Evolutionary conservation across 1,139 yeast genomes (phyloP).

Genomic region (Protomyces gravidus): DNA sequence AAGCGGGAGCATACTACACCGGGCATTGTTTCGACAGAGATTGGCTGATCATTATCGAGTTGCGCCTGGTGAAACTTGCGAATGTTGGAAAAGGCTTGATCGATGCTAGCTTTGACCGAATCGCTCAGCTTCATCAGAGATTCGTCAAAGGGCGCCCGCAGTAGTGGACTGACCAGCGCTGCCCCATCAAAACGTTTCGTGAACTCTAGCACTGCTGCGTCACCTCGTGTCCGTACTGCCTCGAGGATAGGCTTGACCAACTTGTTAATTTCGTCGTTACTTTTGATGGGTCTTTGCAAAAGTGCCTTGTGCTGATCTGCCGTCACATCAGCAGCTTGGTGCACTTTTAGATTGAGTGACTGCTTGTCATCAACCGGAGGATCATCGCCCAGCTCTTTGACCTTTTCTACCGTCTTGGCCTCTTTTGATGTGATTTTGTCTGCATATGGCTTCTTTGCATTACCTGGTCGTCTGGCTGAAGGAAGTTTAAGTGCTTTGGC

Average conservation of each 20-base stretch:
- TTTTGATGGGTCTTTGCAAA: constrained; percentile 82
- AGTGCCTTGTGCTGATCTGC: constrained; percentile 51
- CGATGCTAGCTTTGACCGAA: constrained; percentile 80
- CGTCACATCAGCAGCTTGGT: constrained; percentile 14
- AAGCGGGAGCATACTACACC: constrained; percentile 93
- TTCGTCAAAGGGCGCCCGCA: constrained; percentile 80
- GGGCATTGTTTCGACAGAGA: constrained; percentile 87
- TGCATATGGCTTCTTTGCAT: constrained; percentile 72
- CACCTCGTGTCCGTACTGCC: constrained; percentile 72
- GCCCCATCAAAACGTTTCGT: constrained; percentile 92
- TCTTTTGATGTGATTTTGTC: constrained; percentile 10
- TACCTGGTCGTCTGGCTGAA: constrained; percentile 81
- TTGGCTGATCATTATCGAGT: constrained; percentile 50
- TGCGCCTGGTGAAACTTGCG: constrained; percentile 93
- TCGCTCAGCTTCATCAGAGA: constrained; percentile 69
- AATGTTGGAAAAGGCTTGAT: constrained; percentile 80
- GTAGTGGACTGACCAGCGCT: constrained; percentile 60
- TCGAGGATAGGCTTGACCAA: constrained; percentile 85
- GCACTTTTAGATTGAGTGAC: constrained; percentile 20
- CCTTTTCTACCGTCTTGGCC: constrained; percentile 14
- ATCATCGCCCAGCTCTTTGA: constrained; percentile 19
- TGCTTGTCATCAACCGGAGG: constrained; percentile 23
- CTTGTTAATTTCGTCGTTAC: constrained; percentile 84
- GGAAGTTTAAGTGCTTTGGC: constrained; percentile 70
- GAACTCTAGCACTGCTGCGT: constrained; percentile 74